phyloP scores from a whole-genome alignment of 768 basidiomycete genomes.

The Auriculariales sp. region DNA sequence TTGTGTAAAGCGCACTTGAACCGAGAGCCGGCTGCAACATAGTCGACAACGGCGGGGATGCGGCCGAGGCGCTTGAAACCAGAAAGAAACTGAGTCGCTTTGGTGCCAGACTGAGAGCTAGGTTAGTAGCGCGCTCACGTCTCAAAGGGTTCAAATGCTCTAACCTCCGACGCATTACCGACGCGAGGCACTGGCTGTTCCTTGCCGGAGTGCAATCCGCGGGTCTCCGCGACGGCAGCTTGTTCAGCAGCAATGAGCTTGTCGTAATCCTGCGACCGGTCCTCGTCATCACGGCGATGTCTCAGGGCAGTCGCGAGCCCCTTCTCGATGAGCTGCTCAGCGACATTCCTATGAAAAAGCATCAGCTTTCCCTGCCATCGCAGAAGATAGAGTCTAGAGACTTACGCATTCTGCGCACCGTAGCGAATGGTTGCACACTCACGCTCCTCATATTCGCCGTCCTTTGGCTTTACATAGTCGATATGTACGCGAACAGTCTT shows the following conservation, averaged over 20 bases:
- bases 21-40: conserved; percentile 84
- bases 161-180: conserved; percentile 83
- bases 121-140: conserved; percentile 1
- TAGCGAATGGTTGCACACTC: conserved; percentile 84
- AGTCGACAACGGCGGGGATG: conserved; percentile 79
- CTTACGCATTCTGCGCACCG: conserved; percentile 67
- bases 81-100: conserved; percentile 78
- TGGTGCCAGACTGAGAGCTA: conserved; percentile 42
- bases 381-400: conserved; percentile 7
- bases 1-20: conserved; percentile 67
- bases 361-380: neutral
- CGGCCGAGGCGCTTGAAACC: conserved; percentile 82
- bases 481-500: conserved; percentile 71
- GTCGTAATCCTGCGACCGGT: conserved; percentile 91
- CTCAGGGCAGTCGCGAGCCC: conserved; percentile 82
- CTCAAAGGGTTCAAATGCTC: conserved; percentile 4
- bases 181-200: conserved; percentile 67
- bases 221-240: conserved; percentile 53
- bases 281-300: conserved; percentile 90
- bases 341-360: conserved; percentile 50
- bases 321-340: conserved; percentile 87
- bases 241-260: conserved; percentile 93
- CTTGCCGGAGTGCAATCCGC: conserved; percentile 88
- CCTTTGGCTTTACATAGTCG: conserved; percentile 82
- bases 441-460: conserved; percentile 88